Evolutionary conservation across 1,284 basidiomycete species (phyloP), one percentile per base, ranked within the genome.

Genomic region (Ceratobasidium sp.): DNA sequence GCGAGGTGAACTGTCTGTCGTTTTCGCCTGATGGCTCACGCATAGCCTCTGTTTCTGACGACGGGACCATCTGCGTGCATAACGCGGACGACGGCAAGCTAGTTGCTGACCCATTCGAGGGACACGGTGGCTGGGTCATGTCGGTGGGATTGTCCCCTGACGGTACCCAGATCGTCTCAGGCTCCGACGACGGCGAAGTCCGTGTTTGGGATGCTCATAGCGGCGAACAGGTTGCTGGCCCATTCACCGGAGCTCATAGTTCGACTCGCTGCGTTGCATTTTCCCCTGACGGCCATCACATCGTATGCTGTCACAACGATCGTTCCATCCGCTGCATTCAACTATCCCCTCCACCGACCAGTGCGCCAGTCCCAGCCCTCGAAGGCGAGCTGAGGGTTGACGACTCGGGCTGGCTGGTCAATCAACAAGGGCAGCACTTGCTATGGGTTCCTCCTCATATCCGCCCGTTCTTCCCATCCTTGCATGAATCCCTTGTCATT

Each of bases 161-260:
- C 29, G 49, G 49, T 27, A 25, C 49, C 20, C 42, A 15, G 17
- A 40, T 45, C 2, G 53, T 35, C 22, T 55, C 53, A 20, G 53
- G 53, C 7, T 83, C 90, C 1, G 90, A 89, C 7, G 49, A 52
- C 25, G 13, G 6, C 6, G n/a, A n/a, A n/a, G n/a, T n/a, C n/a
- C n/a, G n/a, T n/a, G n/a, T 55, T 5, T 55, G 53, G 53, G 31
- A 32, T 15, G 53, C 53, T 2, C 7, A 35, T 8, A 53, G 17
- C 29, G 45, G 68, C 4, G 22, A 5, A 29, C 60, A 22, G n/a
- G 17, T 35, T 10, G 53, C 12, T 20, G 57, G 32, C n/a, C 47
- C 64, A 17, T 12, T 69, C 8, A 40, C 45, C 3, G 67, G 69
- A 3, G 49, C 69, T 43, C 55, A 68, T 31, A 27, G 45, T 31